phyloP scores from a whole-genome alignment of 495 filamentous ascomycete species.

The Articulospora tetracladia region DNA sequence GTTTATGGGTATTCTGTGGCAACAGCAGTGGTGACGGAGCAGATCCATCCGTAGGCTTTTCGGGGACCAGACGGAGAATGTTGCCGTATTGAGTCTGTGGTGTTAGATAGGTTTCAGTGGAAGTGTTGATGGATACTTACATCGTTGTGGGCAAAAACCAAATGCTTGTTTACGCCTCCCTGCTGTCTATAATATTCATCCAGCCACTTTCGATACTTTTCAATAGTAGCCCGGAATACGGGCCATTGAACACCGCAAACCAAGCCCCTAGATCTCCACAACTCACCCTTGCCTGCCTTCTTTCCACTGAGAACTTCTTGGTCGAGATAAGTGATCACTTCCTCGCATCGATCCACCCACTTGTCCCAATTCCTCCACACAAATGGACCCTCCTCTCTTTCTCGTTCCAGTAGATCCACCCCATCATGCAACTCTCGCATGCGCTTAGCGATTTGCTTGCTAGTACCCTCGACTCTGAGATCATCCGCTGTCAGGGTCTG shows the following conservation, averaged over 20 bases:
- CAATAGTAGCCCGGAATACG: constrained; percentile 68
- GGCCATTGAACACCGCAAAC: constrained; percentile 86
- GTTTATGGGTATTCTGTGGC: constrained; percentile 69
- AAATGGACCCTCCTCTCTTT: constrained; percentile 72
- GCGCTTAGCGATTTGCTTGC: constrained; percentile 93
- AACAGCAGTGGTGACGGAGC: constrained; percentile 84
- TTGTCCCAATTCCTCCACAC: constrained; percentile 95
- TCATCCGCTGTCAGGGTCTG: constrained; percentile 71
- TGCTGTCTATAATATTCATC: constrained; percentile 60
- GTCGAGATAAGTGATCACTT: constrained; percentile 75
- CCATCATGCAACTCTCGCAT: constrained; percentile 96
- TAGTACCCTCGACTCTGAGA: constrained; percentile 76
- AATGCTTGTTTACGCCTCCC: constrained; percentile 60
- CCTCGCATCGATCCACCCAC: constrained; percentile 79
- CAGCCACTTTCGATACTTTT: constrained; percentile 75
- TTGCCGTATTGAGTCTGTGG: constrained; percentile 95
- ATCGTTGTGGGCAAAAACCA: constrained; percentile 98
- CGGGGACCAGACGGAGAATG: constrained; percentile 83
- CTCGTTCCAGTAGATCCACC: constrained; percentile 75
- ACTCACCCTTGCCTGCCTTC: constrained; percentile 35
- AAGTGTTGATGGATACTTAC: constrained; percentile 44
- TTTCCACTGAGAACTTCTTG: constrained; percentile 50
- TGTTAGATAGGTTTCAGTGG: constrained; percentile 18
- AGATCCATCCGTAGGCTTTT: constrained; percentile 18
- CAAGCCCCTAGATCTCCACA: constrained; percentile 65